Evolutionary conservation across 2,329 filamentous ascomycete species (phyloP).

Genomic region (Epichloe brachyelytri): DNA sequence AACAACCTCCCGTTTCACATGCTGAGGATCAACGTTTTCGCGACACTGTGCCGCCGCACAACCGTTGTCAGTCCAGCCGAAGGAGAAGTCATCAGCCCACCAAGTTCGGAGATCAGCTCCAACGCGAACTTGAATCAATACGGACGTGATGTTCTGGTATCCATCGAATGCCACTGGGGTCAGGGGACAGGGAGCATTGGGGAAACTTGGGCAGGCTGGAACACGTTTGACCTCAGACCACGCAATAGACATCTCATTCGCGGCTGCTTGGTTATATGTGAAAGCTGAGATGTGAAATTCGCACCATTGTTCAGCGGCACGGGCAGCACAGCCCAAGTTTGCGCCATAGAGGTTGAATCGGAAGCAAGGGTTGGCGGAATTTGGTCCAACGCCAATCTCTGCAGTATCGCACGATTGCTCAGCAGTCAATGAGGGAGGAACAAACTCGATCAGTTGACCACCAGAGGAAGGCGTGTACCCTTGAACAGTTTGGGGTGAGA

Average conservation of each 20-base stretch:
- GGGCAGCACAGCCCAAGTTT: slow-evolving; percentile 25
- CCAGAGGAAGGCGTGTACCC: slow-evolving; percentile 26
- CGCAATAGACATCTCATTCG: slow-evolving; percentile 23
- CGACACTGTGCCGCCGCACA: slow-evolving; percentile 26
- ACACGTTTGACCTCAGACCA: slow-evolving; percentile 28
- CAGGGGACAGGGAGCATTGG: slow-evolving; percentile 20
- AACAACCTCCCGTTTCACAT: slow-evolving; percentile 20
- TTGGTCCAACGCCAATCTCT: slow-evolving; percentile 27
- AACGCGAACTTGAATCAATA: slow-evolving; percentile 25
- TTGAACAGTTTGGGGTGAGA: slow-evolving; percentile 18
- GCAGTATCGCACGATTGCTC: slow-evolving; percentile 20
- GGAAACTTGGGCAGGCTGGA: slow-evolving; percentile 24
- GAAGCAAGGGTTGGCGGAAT: slow-evolving; percentile 24
- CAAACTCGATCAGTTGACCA: slow-evolving; percentile 26
- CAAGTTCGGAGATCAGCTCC: slow-evolving; percentile 24
- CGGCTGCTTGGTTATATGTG: slow-evolving; percentile 19
- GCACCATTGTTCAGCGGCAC: slow-evolving; percentile 23
- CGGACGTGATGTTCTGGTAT: slow-evolving; percentile 26
- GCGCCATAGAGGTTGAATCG: slow-evolving; percentile 27
- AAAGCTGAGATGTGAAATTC: slow-evolving; percentile 30
- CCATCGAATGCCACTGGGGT: slow-evolving; percentile 23
- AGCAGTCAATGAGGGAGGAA: slow-evolving; percentile 22
- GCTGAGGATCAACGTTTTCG: slow-evolving; percentile 12
- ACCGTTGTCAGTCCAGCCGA: slow-evolving; percentile 29
- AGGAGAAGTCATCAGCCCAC: slow-evolving; percentile 28